These are phyloP conservation scores for Penicillium verrucosum DNA, from an alignment of 2,329 filamentous ascomycete genomes.

Conservation along the genomic window DNA sequence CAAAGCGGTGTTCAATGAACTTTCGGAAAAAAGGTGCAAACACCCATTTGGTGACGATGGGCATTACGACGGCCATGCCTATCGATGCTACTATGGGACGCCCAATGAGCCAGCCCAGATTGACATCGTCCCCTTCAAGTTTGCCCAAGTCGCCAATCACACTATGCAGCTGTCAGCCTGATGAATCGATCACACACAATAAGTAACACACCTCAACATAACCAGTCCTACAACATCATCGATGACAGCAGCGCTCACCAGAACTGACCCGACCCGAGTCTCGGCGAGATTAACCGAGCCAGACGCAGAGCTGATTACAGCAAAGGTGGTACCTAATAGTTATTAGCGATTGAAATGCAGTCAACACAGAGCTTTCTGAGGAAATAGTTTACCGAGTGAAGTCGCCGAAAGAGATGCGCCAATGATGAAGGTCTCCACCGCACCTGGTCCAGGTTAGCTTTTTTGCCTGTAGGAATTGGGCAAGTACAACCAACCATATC, in stretches of 20 bases:
- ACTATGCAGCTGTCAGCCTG: constrained; percentile 10
- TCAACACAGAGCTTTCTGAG: not conserved
- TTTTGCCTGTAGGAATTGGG: not conserved
- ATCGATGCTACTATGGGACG: constrained; percentile 40
- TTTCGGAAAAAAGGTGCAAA: constrained; percentile 39
- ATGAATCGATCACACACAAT: not conserved
- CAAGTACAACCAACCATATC: constrained; percentile 31
- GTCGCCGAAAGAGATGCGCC: constrained; percentile 31
- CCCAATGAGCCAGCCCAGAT: constrained; percentile 40
- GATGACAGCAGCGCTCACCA: constrained; percentile 48
- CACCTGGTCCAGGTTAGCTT: constrained; percentile 17
- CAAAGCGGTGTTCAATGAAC: constrained; percentile 36
- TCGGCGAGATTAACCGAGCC: constrained; percentile 42
- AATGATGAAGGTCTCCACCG: constrained; percentile 34
- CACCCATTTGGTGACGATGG: constrained; percentile 38
- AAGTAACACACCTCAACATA: constrained; percentile 25
- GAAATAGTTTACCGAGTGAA: constrained; percentile 23
- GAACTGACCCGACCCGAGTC: constrained; percentile 45
- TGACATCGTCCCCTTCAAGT: constrained; percentile 21
- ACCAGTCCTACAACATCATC: constrained; percentile 49
- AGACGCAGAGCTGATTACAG: constrained; percentile 30
- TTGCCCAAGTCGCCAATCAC: constrained; percentile 34
- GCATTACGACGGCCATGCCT: constrained; percentile 35
- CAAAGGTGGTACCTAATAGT: constrained; percentile 28
- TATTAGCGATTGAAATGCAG: not conserved